Base-by-base conservation (phyloP, 495 filamentous ascomycete species). In the Cladorrhinum samala region DNA sequence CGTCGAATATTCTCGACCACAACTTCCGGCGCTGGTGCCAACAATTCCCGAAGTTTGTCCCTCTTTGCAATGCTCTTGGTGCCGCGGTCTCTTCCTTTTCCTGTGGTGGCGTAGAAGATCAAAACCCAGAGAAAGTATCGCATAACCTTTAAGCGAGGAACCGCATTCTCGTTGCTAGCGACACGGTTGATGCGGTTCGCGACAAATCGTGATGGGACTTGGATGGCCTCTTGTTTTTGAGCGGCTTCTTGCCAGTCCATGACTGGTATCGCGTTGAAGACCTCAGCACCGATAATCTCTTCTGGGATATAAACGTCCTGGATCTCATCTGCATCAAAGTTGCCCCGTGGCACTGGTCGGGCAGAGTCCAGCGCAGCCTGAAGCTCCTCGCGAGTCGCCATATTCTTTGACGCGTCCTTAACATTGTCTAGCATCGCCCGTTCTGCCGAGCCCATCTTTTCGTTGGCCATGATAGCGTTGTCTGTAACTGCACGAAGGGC, bases 241-340 rank as follows among this genome's bases (percentile, higher is more conserved):
- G 86, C 77, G 14, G 77, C 77, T 27, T 91, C 81, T 53, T 83
- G 76, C 88, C 88, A 95, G 43, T 90, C 85, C 65, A 81, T 80
- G 30, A 91, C 77, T 13, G 80, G 81, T 18, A 91, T 75, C 37
- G 76, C 68, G 46, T 77, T 78, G 58, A 82, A 68, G 8, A 80
- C 71, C 21, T 85, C 83, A 13, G 69, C 56, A 25, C 81, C 79
- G 19, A 96, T 82, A 41, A 98, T 70, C 11, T 72, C 71, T 20
- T 84, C 77, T 41, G 88, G 67, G 1, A 86, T 68, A 67, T 98
- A 98, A 37, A 96, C 89, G 36, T 95, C 88, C 11, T 81, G 78
- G n/a, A 89, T 80, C 18, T 83, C 81, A 24, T 75, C 68, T 19
- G 88, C 91, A 2, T 80, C 75, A 42, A 84, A 74, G 64, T 97